phyloP scores from a whole-genome alignment of 352 stramenopile genomes.

The Pythium sp. region DNA sequence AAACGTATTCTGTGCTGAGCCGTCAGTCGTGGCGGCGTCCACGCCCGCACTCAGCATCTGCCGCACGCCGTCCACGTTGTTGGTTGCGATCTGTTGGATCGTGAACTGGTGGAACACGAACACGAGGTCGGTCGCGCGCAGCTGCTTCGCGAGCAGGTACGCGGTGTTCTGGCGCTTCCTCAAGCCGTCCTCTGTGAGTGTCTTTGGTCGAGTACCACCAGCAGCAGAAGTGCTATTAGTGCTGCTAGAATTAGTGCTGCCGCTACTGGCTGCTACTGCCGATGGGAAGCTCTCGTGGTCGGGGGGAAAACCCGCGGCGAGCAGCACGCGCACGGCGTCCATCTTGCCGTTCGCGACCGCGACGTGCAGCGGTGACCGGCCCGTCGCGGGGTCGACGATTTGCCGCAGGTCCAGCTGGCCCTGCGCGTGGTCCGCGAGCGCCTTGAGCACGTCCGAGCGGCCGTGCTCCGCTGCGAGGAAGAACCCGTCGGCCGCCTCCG shows the following conservation, averaged over 20 bases:
- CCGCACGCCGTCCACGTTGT: constrained; percentile 52
- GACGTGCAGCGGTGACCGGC: constrained; percentile 73
- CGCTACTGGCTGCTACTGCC: neutral
- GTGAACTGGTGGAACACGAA: constrained; percentile 86
- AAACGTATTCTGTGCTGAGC: constrained; percentile 53
- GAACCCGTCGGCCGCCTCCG: constrained; percentile 76
- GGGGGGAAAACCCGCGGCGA: constrained; percentile 73
- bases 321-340: constrained; percentile 73
- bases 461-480: constrained; percentile 82
- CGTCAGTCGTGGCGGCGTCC: constrained; percentile 49
- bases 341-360: constrained; percentile 70
- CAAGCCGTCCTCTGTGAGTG: neutral
- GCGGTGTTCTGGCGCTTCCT: constrained; percentile 35
- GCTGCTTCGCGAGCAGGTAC: constrained; percentile 62
- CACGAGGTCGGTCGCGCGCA: constrained; percentile 57
- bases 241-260: neutral
- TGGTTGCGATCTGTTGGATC: constrained; percentile 78
- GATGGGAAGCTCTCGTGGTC: constrained; percentile 34
- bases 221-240: neutral
- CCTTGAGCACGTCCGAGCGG: constrained; percentile 82
- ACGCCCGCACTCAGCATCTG: constrained; percentile 65
- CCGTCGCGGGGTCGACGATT: constrained; percentile 59
- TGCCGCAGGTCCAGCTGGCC: constrained; percentile 44
- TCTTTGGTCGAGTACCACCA: neutral
- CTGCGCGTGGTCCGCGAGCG: constrained; percentile 64